phyloP scores from a whole-genome alignment of 2,329 filamentous ascomycete genomes.

The Byssochlamys sp. region DNA sequence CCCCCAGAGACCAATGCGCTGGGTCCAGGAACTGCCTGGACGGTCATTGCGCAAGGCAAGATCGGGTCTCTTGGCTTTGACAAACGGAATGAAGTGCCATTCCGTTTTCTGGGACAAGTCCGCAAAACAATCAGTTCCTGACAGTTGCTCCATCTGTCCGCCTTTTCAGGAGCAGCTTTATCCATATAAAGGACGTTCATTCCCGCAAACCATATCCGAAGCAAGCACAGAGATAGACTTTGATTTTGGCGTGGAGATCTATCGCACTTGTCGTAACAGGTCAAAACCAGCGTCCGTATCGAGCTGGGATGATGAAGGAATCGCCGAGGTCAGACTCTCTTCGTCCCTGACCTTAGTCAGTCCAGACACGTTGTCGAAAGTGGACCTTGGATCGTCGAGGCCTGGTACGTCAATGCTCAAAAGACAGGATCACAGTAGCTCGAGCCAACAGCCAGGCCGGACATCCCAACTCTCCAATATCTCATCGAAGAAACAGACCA shows the following conservation, averaged over 20 bases:
- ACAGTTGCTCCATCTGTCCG: not conserved
- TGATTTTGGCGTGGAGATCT: constrained; percentile 18
- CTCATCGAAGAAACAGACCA: not conserved
- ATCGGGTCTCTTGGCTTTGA: constrained; percentile 21
- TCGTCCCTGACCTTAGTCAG: constrained; percentile 4
- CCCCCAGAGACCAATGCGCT: constrained; percentile 11
- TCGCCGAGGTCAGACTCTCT: constrained; percentile 1
- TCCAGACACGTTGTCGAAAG: not conserved
- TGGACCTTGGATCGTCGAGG: not conserved
- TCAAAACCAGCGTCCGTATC: constrained; percentile 4
- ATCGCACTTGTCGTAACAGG: constrained; percentile 15
- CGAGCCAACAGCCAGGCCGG: not conserved
- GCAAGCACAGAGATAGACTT: constrained; percentile 20
- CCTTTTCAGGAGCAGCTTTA: not conserved
- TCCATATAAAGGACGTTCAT: constrained; percentile 5
- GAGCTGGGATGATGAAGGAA: constrained; percentile 4
- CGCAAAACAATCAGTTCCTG: not conserved
- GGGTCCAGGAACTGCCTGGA: constrained; percentile 18
- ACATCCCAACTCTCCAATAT: not conserved
- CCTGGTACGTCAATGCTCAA: not conserved
- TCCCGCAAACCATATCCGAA: constrained; percentile 17
- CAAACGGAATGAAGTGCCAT: constrained; percentile 17
- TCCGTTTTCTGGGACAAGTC: constrained; percentile 1
- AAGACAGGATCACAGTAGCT: not conserved
- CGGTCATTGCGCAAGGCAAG: constrained; percentile 24